Percentiles rank a stretch among this genome's conserved stretches.
Conservation (phyloP, 345 rosid species). For the Euclidium syriacum region DNA sequence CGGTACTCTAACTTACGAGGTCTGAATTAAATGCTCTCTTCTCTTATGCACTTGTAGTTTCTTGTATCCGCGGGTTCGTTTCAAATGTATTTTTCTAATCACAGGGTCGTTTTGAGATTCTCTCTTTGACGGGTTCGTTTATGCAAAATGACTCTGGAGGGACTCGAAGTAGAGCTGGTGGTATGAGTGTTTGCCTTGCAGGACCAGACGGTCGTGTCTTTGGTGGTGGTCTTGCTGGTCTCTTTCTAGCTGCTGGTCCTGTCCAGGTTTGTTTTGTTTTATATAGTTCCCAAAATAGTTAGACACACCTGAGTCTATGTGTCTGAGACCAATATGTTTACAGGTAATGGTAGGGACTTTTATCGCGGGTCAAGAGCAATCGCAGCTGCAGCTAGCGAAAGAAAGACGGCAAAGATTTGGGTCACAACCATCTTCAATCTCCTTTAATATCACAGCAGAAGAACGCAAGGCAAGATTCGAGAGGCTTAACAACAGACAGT, state of each 20-base stretch:
- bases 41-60: neutral
- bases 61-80: neutral
- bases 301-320: no score
- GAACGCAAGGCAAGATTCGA: slow-evolving; percentile 32
- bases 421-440: slow-evolving; percentile 28
- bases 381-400: slow-evolving; percentile 21
- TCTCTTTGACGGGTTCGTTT: slow-evolving; percentile 84
- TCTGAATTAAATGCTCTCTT: slow-evolving; percentile 13
- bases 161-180: slow-evolving; percentile 82
- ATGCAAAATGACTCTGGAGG: slow-evolving; percentile 72
- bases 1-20: slow-evolving; percentile 95
- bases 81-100: slow-evolving; percentile 4
- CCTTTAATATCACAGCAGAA: slow-evolving; percentile 31
- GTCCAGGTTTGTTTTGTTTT: no score
- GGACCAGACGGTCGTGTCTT: slow-evolving; percentile 93
- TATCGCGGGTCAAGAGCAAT: slow-evolving; percentile 29
- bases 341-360: slow-evolving; percentile 34
- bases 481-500: slow-evolving; percentile 30
- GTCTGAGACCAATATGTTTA: neutral
- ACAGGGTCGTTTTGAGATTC: slow-evolving; percentile 99
- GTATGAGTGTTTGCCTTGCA: slow-evolving; percentile 92
- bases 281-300: no score
- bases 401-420: slow-evolving; percentile 30
- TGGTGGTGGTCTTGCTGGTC: slow-evolving; percentile 97
- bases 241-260: slow-evolving; percentile 87